Evolutionary conservation across 805 yeast genomes (phyloP).

Genomic region (Metschnikowia koreensis): DNA sequence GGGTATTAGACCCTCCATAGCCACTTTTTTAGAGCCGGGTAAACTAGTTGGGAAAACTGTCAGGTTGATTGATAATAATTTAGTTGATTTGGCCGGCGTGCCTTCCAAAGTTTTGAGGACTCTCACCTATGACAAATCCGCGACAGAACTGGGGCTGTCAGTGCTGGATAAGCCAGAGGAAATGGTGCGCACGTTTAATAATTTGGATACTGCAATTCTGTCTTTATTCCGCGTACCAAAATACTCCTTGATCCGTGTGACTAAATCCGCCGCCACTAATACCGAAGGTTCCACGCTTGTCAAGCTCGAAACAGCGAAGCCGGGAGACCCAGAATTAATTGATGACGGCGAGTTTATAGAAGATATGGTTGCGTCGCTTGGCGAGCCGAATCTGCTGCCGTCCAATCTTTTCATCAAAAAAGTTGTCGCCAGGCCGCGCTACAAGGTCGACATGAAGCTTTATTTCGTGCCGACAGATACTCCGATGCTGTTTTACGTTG

Average conservation of each 20-base stretch:
- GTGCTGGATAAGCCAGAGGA: conserved; percentile 9
- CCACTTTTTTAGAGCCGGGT: conserved; percentile 8
- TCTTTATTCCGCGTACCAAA: conserved; percentile 40
- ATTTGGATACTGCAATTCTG: conserved; percentile 47
- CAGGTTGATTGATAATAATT: conserved; percentile 38
- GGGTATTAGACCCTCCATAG: neutral
- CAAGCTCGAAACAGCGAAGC: conserved; percentile 54
- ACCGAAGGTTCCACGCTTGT: conserved; percentile 50
- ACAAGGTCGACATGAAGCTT: conserved; percentile 62
- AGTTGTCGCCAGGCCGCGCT: conserved; percentile 59
- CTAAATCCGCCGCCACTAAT: conserved; percentile 54
- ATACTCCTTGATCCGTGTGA: conserved; percentile 49
- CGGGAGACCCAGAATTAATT: conserved; percentile 49
- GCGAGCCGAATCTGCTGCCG: conserved; percentile 43
- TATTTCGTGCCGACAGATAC: conserved; percentile 47
- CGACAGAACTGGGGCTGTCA: conserved; percentile 11
- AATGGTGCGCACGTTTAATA: conserved; percentile 34
- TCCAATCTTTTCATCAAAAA: conserved; percentile 53
- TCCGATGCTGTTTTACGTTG: conserved; percentile 43
- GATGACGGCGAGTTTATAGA: conserved; percentile 47
- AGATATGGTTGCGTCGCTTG: conserved; percentile 39
- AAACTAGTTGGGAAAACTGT: conserved; percentile 25
- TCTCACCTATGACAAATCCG: conserved; percentile 17
- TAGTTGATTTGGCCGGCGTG: conserved; percentile 36
- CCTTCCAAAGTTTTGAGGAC: conserved; percentile 38